These are phyloP conservation scores for Cladosporium sphaerospermum DNA, from an alignment of 2,329 filamentous ascomycete genomes.

Conservation along the genomic window DNA sequence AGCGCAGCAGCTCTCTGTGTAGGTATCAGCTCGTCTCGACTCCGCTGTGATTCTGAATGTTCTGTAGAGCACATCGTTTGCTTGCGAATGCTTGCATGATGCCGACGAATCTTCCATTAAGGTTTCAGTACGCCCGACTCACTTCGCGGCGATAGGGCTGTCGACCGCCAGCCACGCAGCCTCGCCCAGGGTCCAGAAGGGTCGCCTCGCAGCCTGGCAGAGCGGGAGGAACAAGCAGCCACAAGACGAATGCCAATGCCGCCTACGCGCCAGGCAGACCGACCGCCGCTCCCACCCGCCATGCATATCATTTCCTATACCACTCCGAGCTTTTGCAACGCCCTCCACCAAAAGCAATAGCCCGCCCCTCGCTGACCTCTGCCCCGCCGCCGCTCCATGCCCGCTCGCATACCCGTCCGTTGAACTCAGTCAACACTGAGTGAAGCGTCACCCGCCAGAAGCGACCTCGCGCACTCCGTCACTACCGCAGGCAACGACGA, in stretches of 20 bases:
- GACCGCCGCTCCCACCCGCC: background rate
- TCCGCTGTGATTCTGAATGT: no score
- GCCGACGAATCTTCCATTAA: no score
- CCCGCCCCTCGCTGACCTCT: constrained; percentile 2
- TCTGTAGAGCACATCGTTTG: no score
- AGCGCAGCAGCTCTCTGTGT: no score
- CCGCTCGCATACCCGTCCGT: background rate
- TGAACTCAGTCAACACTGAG: background rate
- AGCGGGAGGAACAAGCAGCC: background rate
- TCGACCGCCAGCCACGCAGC: no score
- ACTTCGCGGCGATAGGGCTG: no score
- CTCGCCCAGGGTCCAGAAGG: constrained; percentile 2
- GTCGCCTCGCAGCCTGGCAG: background rate
- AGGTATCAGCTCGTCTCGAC: no score
- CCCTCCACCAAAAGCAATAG: constrained; percentile 1
- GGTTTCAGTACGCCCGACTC: no score
- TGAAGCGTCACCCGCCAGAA: no score
- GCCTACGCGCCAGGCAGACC: background rate
- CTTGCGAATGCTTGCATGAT: no score
- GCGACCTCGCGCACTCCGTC: no score
- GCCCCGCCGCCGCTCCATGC: background rate
- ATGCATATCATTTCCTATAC: background rate
- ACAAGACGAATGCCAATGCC: constrained; percentile 6
- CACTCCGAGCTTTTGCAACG: background rate
- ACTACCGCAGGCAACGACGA: background rate